These are phyloP conservation scores for Danielia reshetovae DNA, from an alignment of 805 yeast genomes.

Conservation along the genomic window DNA sequence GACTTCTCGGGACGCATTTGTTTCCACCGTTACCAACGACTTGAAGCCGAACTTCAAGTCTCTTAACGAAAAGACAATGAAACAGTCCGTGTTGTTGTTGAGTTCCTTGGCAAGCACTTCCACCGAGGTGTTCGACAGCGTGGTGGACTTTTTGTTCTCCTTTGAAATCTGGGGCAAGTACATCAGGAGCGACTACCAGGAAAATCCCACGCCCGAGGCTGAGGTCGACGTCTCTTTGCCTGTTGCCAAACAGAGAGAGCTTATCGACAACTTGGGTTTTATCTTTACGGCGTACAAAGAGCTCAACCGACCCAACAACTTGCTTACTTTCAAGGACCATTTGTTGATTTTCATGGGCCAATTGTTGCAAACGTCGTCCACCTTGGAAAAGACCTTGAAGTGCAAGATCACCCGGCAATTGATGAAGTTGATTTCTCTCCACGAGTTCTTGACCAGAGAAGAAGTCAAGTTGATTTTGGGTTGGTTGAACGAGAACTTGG, in stretches of 20 bases:
- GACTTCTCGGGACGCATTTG: conserved; percentile 29
- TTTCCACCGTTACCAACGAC: conserved; percentile 33
- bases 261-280: conserved; percentile 58
- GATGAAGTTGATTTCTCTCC: conserved; percentile 49
- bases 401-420: conserved; percentile 64
- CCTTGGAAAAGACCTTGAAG: conserved; percentile 65
- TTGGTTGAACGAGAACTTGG: conserved; percentile 58
- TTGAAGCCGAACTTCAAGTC: conserved; percentile 48
- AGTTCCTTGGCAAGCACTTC: conserved; percentile 52
- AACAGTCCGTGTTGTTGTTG: conserved; percentile 60
- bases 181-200: conserved; percentile 20
- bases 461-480: conserved; percentile 64
- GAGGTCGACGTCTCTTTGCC: conserved; percentile 33
- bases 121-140: conserved; percentile 40
- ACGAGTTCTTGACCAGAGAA: conserved; percentile 43
- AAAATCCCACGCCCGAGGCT: conserved; percentile 5
- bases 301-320: conserved; percentile 26
- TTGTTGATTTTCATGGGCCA: conserved; percentile 65
- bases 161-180: conserved; percentile 43
- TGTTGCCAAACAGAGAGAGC: conserved; percentile 53
- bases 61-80: conserved; percentile 49
- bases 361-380: conserved; percentile 63
- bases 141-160: conserved; percentile 33
- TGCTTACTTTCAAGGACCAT: conserved; percentile 57
- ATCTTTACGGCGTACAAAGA: conserved; percentile 44